Evolutionary conservation across 2,329 filamentous ascomycete genomes (phyloP).

Genomic region (Diaporthe amygdali): DNA sequence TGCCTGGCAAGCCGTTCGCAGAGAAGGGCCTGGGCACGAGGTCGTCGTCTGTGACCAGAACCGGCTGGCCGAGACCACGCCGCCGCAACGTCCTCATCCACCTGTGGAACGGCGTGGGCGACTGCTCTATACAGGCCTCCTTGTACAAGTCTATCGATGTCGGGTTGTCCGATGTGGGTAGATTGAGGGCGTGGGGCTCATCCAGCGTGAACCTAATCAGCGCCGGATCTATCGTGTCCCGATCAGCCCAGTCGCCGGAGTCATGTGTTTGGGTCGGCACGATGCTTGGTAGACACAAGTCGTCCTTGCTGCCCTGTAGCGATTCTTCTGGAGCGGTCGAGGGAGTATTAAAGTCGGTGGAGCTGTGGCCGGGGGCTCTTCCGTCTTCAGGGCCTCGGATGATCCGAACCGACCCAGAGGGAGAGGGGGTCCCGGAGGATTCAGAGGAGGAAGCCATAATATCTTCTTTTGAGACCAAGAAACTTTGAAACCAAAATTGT

Average conservation of each 20-base stretch:
- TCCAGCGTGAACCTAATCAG: slow-evolving; percentile 23
- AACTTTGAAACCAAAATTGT: slow-evolving; percentile 16
- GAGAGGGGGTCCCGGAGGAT: slow-evolving; percentile 9
- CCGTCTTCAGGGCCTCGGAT: neutral
- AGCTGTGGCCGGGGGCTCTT: neutral
- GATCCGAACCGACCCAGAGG: slow-evolving; percentile 20
- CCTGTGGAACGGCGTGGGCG: slow-evolving; percentile 63
- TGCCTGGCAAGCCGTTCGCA: slow-evolving; percentile 29
- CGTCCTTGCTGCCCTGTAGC: neutral
- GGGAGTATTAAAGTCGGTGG: neutral
- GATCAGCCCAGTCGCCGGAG: slow-evolving; percentile 17
- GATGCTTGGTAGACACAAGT: neutral
- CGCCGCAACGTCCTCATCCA: slow-evolving; percentile 76
- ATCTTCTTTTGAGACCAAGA: slow-evolving; percentile 10
- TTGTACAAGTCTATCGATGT: neutral
- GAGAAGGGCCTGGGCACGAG: slow-evolving; percentile 40
- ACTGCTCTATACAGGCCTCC: neutral
- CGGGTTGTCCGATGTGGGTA: neutral
- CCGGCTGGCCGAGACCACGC: slow-evolving; percentile 53
- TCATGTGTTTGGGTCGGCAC: neutral
- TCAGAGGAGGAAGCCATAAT: slow-evolving; percentile 24
- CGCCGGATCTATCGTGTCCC: slow-evolving; percentile 24
- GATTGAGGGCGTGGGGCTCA: slow-evolving; percentile 7
- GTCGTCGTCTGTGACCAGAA: slow-evolving; percentile 32
- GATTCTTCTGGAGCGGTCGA: neutral